Conservation (phyloP, 768 basidiomycete species). For the Pisolithus sp. region DNA sequence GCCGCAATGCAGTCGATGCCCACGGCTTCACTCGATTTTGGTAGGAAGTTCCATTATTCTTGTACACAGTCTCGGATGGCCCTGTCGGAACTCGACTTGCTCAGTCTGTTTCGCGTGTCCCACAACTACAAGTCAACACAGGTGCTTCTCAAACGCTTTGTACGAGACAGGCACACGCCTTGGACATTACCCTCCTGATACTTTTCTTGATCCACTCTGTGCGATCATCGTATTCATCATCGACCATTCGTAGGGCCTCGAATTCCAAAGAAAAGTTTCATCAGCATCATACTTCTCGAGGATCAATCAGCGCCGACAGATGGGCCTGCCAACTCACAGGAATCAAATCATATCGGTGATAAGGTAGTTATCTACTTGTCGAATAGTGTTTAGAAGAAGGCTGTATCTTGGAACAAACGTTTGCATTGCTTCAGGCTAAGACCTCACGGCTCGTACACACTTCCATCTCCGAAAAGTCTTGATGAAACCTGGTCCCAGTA, state of each 20-base stretch:
- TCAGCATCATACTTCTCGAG: neutral
- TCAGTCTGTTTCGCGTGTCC: slow-evolving; percentile 56
- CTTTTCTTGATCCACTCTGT: slow-evolving; percentile 91
- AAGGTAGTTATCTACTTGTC: slow-evolving; percentile 72
- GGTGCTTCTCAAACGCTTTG: slow-evolving; percentile 57
- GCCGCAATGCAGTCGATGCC: too few relatives aligned
- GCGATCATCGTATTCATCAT: slow-evolving; percentile 78
- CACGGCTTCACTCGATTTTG: too few relatives aligned
- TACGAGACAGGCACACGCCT: slow-evolving; percentile 32
- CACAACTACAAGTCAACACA: slow-evolving; percentile 34
- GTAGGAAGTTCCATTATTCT: slow-evolving; percentile 78
- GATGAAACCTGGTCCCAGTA: slow-evolving; percentile 68
- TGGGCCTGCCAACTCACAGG: slow-evolving; percentile 49
- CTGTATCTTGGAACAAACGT: slow-evolving; percentile 29
- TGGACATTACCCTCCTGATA: slow-evolving; percentile 74
- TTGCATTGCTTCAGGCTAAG: slow-evolving; percentile 3
- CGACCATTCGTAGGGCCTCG: slow-evolving; percentile 77
- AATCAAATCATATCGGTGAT: slow-evolving; percentile 94
- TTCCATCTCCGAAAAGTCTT: slow-evolving; percentile 75
- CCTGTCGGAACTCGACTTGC: slow-evolving; percentile 93
- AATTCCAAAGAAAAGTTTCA: slow-evolving; percentile 45
- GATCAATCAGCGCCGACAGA: neutral
- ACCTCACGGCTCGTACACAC: slow-evolving; percentile 77
- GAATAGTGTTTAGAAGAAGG: slow-evolving; percentile 67
- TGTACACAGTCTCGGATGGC: slow-evolving; percentile 92